These are phyloP conservation scores for Gaertneriomyces sp. DNA, from an alignment of 192 early-diverging fungal species.

Conservation along the genomic window DNA sequence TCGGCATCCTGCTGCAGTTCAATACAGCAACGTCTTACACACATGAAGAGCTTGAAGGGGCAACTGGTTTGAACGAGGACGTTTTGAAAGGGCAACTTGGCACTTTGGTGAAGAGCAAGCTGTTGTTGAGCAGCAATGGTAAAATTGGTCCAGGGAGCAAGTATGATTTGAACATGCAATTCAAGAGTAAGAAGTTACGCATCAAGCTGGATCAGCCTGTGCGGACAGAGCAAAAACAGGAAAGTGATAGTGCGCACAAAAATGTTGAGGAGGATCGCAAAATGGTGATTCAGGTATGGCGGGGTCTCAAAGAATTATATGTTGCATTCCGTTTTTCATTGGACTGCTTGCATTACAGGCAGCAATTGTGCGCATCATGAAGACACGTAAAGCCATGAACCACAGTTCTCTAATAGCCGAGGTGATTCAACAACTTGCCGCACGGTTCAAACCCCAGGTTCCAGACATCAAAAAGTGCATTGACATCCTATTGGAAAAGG, in stretches of 20 bases:
- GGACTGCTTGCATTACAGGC: conserved; percentile 53
- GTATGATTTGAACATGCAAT: conserved; percentile 75
- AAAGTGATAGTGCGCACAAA: conserved; percentile 88
- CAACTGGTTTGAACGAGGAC: conserved; percentile 70
- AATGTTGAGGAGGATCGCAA: conserved; percentile 90
- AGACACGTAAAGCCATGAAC: conserved; percentile 87
- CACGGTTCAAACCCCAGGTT: conserved; percentile 86
- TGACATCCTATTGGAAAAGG: conserved; percentile 86
- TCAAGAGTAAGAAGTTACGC: conserved; percentile 77
- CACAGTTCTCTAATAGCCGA: conserved; percentile 83
- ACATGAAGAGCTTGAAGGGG: conserved; percentile 68
- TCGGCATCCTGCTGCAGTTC: conserved; percentile 90
- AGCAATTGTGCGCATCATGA: conserved; percentile 99
- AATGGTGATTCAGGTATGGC: conserved; percentile 79
- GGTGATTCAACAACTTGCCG: conserved; percentile 79
- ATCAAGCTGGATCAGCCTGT: conserved; percentile 83
- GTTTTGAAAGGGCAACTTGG: conserved; percentile 65
- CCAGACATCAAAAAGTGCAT: conserved; percentile 95
- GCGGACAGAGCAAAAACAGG: conserved; percentile 86
- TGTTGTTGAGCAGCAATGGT: conserved; percentile 58
- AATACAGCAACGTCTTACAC: conserved; percentile 75
- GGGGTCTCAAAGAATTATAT: not conserved
- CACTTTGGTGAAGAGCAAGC: conserved; percentile 79
- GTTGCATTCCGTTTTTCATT: conserved; percentile 1
- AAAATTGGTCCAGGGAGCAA: conserved; percentile 48